Evolutionary conservation across 768 basidiomycete species (phyloP).

Genomic region (Boletus patriciae): DNA sequence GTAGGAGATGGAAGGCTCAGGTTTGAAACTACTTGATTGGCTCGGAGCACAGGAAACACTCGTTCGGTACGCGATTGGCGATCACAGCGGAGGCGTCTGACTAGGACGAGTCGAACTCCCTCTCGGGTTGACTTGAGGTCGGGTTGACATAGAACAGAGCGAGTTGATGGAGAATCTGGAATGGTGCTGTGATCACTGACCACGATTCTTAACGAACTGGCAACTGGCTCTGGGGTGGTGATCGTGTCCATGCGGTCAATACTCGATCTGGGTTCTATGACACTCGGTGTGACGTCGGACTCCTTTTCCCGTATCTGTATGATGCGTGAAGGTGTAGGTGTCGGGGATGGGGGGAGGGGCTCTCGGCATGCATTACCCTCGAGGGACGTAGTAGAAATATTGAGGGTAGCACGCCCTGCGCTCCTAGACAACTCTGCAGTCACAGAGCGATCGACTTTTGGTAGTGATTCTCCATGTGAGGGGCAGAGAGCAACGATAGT

Average conservation of each 20-base stretch:
- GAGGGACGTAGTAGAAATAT: constrained; percentile 7
- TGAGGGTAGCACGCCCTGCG: constrained; percentile 12
- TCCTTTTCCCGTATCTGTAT: constrained; percentile 17
- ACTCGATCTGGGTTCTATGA: constrained; percentile 5
- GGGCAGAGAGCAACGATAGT: constrained; percentile 3
- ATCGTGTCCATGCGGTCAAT: constrained; percentile 11
- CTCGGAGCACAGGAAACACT: constrained; percentile 59
- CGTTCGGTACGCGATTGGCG: constrained; percentile 61
- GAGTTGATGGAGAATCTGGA: constrained; percentile 8
- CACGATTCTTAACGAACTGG: constrained; percentile 27
- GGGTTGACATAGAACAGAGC: constrained; percentile 13
- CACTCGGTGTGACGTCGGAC: constrained; percentile 11
- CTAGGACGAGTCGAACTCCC: constrained; percentile 61
- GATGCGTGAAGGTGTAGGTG: constrained; percentile 12
- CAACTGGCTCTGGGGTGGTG: constrained; percentile 7
- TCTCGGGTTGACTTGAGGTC: constrained; percentile 49
- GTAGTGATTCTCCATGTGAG: constrained; percentile 6
- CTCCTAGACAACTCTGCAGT: constrained; percentile 6
- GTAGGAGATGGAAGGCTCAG: constrained; percentile 26
- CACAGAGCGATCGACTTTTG: constrained; percentile 4
- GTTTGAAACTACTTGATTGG: constrained; percentile 52
- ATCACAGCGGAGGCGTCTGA: constrained; percentile 60
- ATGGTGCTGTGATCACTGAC: constrained; percentile 29
- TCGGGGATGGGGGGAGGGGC: constrained; percentile 11
- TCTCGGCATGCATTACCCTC: constrained; percentile 5